Evolutionary conservation across 805 yeast species (phyloP).

Genomic region (Saturnispora sekii): DNA sequence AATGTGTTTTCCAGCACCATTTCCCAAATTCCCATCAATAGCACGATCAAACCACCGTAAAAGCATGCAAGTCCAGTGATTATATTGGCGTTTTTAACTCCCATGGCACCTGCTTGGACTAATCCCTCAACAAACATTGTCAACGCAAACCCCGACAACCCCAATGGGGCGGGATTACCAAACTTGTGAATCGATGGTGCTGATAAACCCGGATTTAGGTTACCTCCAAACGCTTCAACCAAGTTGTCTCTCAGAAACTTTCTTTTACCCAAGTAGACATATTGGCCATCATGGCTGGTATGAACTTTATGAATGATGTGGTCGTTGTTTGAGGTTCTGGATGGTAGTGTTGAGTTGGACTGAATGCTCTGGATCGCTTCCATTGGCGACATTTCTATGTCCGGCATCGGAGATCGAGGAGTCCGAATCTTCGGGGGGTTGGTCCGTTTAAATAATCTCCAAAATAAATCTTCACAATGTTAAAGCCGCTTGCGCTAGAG

Average conservation of each 20-base stretch:
- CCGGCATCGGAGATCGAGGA: too few relatives aligned
- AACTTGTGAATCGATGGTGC: slow-evolving; percentile 48
- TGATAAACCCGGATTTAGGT: slow-evolving; percentile 58
- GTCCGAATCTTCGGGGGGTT: too few relatives aligned
- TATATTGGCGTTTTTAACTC: slow-evolving; percentile 49
- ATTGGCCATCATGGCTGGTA: slow-evolving; percentile 40
- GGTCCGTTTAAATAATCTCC: too few relatives aligned
- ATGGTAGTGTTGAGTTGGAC: too few relatives aligned
- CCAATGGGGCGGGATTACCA: slow-evolving; percentile 73
- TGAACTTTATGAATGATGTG: slow-evolving; percentile 4
- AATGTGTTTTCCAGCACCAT: slow-evolving; percentile 64
- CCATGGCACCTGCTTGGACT: slow-evolving; percentile 57
- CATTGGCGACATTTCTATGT: too few relatives aligned
- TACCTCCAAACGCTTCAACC: slow-evolving; percentile 71
- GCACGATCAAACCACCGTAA: slow-evolving; percentile 65
- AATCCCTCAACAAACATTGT: slow-evolving; percentile 58
- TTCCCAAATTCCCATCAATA: slow-evolving; percentile 68
- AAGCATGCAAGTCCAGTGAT: slow-evolving; percentile 59
- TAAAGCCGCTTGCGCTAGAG: too few relatives aligned
- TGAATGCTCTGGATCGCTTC: too few relatives aligned
- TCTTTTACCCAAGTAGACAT: slow-evolving; percentile 61
- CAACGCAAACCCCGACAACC: slow-evolving; percentile 63
- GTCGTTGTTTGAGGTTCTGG: background rate
- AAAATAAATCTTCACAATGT: too few relatives aligned
- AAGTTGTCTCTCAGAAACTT: slow-evolving; percentile 55